Base-by-base conservation (phyloP, 305 asterid genomes). In the Petunia hybrid region DNA sequence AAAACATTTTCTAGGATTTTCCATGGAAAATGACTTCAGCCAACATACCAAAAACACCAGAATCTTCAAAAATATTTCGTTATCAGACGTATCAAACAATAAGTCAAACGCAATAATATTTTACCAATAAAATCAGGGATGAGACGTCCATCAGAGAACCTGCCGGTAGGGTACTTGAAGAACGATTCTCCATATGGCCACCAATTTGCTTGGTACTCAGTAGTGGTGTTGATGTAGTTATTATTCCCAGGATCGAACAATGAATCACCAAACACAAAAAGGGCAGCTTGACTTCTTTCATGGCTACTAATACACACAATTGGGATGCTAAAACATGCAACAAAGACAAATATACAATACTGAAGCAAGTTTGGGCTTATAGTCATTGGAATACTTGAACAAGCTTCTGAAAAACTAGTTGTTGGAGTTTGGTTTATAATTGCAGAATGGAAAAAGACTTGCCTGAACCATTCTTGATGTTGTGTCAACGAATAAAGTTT, bases 151-250 rank as follows among this genome's bases (percentile, higher is more conserved):
- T 75, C 66, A 5, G 40, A 36, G 12, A 75, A 53, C 79, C 79
- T 75, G 10, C 79, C 79, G 6, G 79, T 75, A n/a, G 79, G 79
- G 13, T 75, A 53, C 9, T 75, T 75, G 79, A 75, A 75, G 38
- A 55, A 75, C 9, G 79, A 51, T 14, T 75, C 64, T 3, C 79
- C 79, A 55, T 75, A 69, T 2, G 76, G 64, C 79, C 79, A 46
- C 55, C 55, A 75, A 55, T 75, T 75, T 4, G 79, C 79, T 45
- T 75, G 79, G 79, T 31, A 55, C 3, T 53, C 59, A 36, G 66
- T 55, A 10, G 66, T 75, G 41, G 79, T 75, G 65, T 75, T 75
- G 79, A 55, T 75, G 65, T 55, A 75, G 36, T 75, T 75, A 75
- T 75, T 75, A 5, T 75, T 75, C 1, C 66, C 79, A 53, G 79